A percentile compares a stretch with the other conserved stretches of the same genome.
Evolutionary conservation across 1,284 basidiomycete species (phyloP).

Genomic region (Vanrija sp.): DNA sequence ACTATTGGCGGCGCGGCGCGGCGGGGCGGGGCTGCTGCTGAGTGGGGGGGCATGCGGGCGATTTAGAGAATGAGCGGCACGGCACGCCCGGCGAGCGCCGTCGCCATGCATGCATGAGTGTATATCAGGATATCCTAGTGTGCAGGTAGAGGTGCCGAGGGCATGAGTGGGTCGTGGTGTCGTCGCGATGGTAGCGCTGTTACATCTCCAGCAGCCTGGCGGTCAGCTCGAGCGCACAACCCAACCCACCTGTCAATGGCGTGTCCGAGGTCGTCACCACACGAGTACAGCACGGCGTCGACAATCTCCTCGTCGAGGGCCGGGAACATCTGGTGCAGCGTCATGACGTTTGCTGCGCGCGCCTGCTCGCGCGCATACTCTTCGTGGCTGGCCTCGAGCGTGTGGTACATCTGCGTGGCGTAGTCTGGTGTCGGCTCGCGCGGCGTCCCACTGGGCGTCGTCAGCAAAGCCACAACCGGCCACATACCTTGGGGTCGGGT

Average conservation of each 20-base stretch:
- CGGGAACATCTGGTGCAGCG: conserved; percentile 82
- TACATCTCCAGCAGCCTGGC: conserved; percentile 20
- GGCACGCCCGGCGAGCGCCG: neutral
- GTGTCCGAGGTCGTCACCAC: conserved; percentile 78
- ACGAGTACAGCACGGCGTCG: conserved; percentile 80
- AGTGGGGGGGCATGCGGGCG: too few relatives aligned
- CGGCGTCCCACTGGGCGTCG: neutral
- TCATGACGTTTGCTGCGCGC: conserved; percentile 52
- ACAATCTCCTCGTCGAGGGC: conserved; percentile 71
- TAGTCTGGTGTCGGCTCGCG: conserved; percentile 8
- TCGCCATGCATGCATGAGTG: neutral
- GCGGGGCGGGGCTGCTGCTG: too few relatives aligned
- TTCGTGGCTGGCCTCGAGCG: conserved; percentile 35
- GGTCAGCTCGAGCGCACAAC: neutral
- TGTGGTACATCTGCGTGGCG: conserved; percentile 22
- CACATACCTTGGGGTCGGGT: neutral
- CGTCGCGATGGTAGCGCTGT: too few relatives aligned
- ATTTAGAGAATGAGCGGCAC: too few relatives aligned
- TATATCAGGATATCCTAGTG: neutral
- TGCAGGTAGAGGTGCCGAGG: neutral
- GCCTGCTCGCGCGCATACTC: conserved; percentile 27
- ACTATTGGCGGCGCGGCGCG: too few relatives aligned
- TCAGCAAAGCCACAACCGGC: too few relatives aligned
- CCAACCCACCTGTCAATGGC: conserved; percentile 63
- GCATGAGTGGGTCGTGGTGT: neutral